A percentile compares a stretch with the other conserved stretches of the same genome.
These are phyloP conservation scores for Rhodotorula glutinis DNA, from an alignment of 1,284 basidiomycete genomes.

Conservation along the genomic window DNA sequence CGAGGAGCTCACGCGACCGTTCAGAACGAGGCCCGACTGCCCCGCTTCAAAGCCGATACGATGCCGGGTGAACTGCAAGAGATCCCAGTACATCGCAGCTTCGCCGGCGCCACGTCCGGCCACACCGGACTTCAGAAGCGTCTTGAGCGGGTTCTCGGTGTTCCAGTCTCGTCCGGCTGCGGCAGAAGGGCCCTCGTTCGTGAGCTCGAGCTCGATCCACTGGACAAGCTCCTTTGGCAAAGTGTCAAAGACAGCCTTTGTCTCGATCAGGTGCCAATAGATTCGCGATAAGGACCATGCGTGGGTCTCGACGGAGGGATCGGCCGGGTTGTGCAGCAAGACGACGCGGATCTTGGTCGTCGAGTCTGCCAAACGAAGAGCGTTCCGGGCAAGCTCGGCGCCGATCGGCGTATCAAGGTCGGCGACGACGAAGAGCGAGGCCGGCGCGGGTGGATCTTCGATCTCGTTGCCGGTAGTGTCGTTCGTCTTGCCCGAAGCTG, in stretches of 20 bases:
- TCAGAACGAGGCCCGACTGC: conserved; percentile 64
- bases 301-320: not conserved
- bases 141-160: conserved; percentile 17
- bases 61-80: conserved; percentile 27
- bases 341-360: conserved; percentile 18
- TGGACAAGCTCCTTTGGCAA: conserved; percentile 19
- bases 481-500: conserved; percentile 40
- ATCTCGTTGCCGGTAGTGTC: conserved; percentile 36
- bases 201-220: conserved; percentile 22
- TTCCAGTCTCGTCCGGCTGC: conserved; percentile 8
- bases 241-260: conserved; percentile 2
- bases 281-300: conserved; percentile 13
- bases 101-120: not conserved
- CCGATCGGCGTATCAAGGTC: conserved; percentile 71
- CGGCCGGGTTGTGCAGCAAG: conserved; percentile 30
- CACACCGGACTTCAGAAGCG: conserved; percentile 6
- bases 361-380: conserved; percentile 58
- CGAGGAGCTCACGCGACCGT: conserved; percentile 66
- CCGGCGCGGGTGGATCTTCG: conserved; percentile 36
- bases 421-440: conserved; percentile 67
- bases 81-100: conserved; percentile 24
- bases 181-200: not conserved
- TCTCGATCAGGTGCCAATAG: conserved; percentile 14
- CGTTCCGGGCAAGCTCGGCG: conserved; percentile 58
- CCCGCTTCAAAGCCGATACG: conserved; percentile 59